Conservation (phyloP, 805 yeast genomes). For the Yarrowia hollandica region DNA sequence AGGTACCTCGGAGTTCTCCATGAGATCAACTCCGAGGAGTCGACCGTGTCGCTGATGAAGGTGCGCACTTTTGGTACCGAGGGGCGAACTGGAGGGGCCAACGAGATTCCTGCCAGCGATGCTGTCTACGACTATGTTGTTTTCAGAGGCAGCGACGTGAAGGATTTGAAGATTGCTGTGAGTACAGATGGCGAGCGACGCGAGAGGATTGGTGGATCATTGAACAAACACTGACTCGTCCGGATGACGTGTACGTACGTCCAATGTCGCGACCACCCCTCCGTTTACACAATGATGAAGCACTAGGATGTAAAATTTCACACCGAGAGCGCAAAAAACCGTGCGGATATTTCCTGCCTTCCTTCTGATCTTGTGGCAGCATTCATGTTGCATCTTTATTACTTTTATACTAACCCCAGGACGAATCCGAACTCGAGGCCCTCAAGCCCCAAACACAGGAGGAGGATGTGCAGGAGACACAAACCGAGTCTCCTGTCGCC, state of each 20-base stretch:
- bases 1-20: slow-evolving; percentile 88
- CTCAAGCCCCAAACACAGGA: neutral
- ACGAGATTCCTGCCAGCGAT: slow-evolving; percentile 70
- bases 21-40: slow-evolving; percentile 82
- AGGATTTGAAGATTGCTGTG: slow-evolving; percentile 83
- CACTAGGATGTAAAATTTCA: slow-evolving; percentile 38
- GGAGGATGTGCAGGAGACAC: slow-evolving; percentile 8
- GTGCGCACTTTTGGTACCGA: slow-evolving; percentile 91
- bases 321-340: slow-evolving; percentile 41
- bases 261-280: too few relatives aligned
- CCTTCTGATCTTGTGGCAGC: slow-evolving; percentile 43
- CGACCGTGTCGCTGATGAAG: slow-evolving; percentile 78
- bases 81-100: slow-evolving; percentile 70
- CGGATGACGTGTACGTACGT: too few relatives aligned
- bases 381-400: neutral
- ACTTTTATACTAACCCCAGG: slow-evolving; percentile 1
- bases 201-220: neutral
- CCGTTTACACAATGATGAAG: slow-evolving; percentile 42
- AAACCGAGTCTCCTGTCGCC: slow-evolving; percentile 31
- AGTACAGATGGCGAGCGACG: slow-evolving; percentile 42
- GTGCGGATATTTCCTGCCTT: slow-evolving; percentile 47
- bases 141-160: slow-evolving; percentile 89
- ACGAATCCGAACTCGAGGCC: slow-evolving; percentile 21
- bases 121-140: slow-evolving; percentile 73
- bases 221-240: too few relatives aligned